Conservation (phyloP, 1,284 basidiomycete genomes). For the Quambalaria eucalypti region DNA sequence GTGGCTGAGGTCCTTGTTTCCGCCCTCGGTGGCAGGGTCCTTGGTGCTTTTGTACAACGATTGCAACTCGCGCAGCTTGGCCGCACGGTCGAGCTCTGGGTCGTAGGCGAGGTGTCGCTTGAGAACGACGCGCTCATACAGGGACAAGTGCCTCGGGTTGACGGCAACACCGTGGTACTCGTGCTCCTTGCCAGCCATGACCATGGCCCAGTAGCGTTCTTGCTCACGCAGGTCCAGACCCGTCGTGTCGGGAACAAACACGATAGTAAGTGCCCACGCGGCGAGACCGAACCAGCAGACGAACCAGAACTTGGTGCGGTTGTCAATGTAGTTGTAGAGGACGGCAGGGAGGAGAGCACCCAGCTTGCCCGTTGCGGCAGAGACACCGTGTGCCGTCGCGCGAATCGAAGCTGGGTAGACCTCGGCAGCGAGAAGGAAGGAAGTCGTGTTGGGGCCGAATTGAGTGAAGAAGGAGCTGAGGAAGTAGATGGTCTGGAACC, state of each 20-base stretch:
- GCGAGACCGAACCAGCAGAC: conserved; percentile 49
- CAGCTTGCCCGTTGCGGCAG: conserved; percentile 48
- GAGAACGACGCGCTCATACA: conserved; percentile 51
- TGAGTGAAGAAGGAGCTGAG: conserved; percentile 54
- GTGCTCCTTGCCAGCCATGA: conserved; percentile 50
- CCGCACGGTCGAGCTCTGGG: conserved; percentile 51
- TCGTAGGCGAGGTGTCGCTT: conserved; percentile 53
- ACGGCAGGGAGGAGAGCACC: conserved; percentile 47
- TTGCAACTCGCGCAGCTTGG: conserved; percentile 52
- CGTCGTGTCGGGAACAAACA: conserved; percentile 54
- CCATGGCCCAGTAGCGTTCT: conserved; percentile 54
- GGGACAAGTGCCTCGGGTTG: conserved; percentile 52
- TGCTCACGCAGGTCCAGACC: conserved; percentile 55
- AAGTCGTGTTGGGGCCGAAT: conserved; percentile 52
- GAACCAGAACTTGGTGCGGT: conserved; percentile 8
- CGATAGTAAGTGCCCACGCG: conserved; percentile 50
- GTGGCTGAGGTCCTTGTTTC: conserved; percentile 19
- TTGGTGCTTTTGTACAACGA: conserved; percentile 45
- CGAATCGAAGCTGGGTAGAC: conserved; percentile 44
- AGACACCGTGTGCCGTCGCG: conserved; percentile 48
- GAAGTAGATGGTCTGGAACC: conserved; percentile 54
- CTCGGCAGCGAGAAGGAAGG: conserved; percentile 48
- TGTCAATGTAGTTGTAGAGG: conserved; percentile 47
- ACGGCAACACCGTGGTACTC: conserved; percentile 56
- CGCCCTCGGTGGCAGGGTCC: conserved; percentile 8